These are phyloP conservation scores for Orbilia quercus DNA, from an alignment of 2,329 filamentous ascomycete genomes.

Conservation along the genomic window DNA sequence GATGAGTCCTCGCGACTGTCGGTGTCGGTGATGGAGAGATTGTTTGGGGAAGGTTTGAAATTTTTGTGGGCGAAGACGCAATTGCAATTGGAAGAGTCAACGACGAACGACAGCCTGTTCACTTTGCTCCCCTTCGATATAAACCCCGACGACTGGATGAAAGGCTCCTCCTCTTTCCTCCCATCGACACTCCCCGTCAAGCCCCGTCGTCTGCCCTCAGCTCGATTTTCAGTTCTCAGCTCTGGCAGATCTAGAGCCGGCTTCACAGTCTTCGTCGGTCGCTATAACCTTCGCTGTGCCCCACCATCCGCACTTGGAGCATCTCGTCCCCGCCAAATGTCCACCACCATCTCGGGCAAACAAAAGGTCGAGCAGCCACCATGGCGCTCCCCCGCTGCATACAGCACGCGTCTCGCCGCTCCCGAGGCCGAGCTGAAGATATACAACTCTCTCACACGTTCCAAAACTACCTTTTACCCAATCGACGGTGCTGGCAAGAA, in stretches of 20 bases:
- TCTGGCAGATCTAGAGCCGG: not conserved
- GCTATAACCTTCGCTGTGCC: conserved; percentile 3
- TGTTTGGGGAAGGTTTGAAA: conserved; percentile 33
- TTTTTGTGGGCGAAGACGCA: conserved; percentile 43
- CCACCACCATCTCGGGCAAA: conserved; percentile 48
- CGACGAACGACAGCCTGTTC: conserved; percentile 18
- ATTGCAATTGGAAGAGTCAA: conserved; percentile 34
- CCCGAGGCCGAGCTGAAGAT: conserved; percentile 69
- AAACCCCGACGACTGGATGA: conserved; percentile 46
- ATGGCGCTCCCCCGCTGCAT: conserved; percentile 47
- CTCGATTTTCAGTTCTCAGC: conserved; percentile 10
- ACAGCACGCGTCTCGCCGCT: conserved; percentile 65
- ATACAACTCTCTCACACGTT: conserved; percentile 82
- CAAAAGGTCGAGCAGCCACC: conserved; percentile 55
- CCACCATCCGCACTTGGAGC: conserved; percentile 22
- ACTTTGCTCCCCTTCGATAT: conserved; percentile 26
- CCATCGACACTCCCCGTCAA: conserved; percentile 28
- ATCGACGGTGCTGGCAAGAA: conserved; percentile 74
- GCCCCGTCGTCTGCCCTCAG: conserved; percentile 15
- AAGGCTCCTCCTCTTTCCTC: conserved; percentile 22
- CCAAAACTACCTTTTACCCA: conserved; percentile 79
- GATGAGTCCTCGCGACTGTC: conserved; percentile 22
- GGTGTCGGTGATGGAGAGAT: not conserved
- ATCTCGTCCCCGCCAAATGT: conserved; percentile 43
- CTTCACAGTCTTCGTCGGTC: not conserved